Evolutionary conservation across 805 yeast genomes (phyloP).

Genomic region (Gaillardinia entomophila): DNA sequence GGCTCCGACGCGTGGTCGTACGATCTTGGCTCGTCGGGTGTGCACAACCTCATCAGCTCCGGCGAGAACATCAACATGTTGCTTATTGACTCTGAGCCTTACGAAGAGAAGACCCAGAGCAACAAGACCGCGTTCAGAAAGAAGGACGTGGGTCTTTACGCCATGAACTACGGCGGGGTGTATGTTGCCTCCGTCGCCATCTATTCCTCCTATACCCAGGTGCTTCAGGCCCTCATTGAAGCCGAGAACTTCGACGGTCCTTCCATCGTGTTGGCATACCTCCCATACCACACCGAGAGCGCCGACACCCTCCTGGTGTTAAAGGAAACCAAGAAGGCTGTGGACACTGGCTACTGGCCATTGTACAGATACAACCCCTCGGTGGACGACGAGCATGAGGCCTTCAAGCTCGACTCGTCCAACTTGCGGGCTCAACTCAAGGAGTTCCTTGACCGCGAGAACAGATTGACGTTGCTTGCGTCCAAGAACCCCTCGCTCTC

Average conservation of each 20-base stretch:
- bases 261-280: constrained; percentile 81
- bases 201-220: constrained; percentile 89
- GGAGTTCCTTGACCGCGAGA: constrained; percentile 83
- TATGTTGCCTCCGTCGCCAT: constrained; percentile 94
- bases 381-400: constrained; percentile 40
- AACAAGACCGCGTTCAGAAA: constrained; percentile 48
- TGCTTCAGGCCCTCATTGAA: constrained; percentile 80
- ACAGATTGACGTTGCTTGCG: constrained; percentile 74
- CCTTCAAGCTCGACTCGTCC: constrained; percentile 84
- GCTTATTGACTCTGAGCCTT: constrained; percentile 82
- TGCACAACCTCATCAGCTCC: constrained; percentile 75
- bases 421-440: constrained; percentile 70
- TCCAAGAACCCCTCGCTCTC: constrained; percentile 68
- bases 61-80: constrained; percentile 77
- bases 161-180: constrained; percentile 85
- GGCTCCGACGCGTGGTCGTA: constrained; percentile 96
- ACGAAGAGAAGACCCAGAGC: constrained; percentile 27
- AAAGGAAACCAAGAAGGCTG: constrained; percentile 83
- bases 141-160: constrained; percentile 90
- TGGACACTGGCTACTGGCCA: constrained; percentile 96
- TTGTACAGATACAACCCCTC: constrained; percentile 79
- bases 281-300: constrained; percentile 65
- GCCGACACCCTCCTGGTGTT: constrained; percentile 69
- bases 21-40: constrained; percentile 87
- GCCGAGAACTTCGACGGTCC: constrained; percentile 91